These are phyloP conservation scores for Neltuma alba DNA, from an alignment of 306 rosid species.

Conservation along the genomic window DNA sequence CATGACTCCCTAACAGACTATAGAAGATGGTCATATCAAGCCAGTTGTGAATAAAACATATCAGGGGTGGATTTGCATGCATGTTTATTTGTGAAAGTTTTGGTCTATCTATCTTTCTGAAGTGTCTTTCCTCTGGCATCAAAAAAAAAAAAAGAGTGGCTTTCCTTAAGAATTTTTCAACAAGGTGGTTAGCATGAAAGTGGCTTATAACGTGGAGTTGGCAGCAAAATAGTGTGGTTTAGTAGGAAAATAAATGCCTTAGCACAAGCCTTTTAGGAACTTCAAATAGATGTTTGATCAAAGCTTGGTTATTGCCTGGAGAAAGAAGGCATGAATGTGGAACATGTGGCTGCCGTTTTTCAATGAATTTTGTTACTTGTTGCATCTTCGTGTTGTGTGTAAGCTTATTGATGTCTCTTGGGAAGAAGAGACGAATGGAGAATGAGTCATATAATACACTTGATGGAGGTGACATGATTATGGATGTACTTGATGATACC, in stretches of 20 bases:
- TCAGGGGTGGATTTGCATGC: not conserved
- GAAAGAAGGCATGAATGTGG: conserved; percentile 4
- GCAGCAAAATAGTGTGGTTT: conserved; percentile 2
- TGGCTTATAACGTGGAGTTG: not conserved
- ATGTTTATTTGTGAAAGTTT: not conserved
- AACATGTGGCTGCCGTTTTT: conserved; percentile 23
- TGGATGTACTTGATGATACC: conserved; percentile 28
- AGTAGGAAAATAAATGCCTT: not conserved
- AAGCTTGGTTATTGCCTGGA: conserved; percentile 11
- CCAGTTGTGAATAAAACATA: not conserved
- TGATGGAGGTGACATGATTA: conserved; percentile 3
- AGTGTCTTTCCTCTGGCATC: no score
- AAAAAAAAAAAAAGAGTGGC: no score
- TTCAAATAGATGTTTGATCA: conserved; percentile 8
- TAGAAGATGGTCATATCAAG: not conserved
- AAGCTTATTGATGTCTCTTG: conserved; percentile 17
- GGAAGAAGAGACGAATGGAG: conserved; percentile 11
- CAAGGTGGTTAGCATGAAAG: not conserved
- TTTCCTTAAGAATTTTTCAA: not conserved
- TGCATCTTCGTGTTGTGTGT: conserved; percentile 18
- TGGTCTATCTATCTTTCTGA: not conserved
- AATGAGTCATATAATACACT: not conserved
- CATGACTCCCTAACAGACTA: not conserved
- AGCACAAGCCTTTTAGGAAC: conserved; percentile 11
- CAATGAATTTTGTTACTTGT: conserved; percentile 3